Evolutionary conservation across 176 grass and related monocot genomes (phyloP).

Genomic region (Thinopyrum elongatum): DNA sequence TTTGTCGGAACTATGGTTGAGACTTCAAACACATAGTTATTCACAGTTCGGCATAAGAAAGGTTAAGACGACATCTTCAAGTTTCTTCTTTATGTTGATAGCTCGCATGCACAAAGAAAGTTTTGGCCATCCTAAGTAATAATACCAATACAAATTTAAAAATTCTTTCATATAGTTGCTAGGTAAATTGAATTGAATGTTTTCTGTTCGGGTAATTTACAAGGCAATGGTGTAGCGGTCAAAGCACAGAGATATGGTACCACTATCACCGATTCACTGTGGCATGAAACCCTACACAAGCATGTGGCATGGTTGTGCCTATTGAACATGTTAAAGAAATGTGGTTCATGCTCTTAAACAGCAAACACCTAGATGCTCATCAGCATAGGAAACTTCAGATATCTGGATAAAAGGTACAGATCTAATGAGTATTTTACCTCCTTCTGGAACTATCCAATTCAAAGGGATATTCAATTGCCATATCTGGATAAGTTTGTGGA

Average conservation of each 20-base stretch:
- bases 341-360: neutral
- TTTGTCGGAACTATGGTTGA: neutral
- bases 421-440: conserved; percentile 49
- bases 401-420: conserved; percentile 17
- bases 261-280: neutral
- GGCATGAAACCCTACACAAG: neutral
- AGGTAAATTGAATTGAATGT: neutral
- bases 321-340: conserved; percentile 9
- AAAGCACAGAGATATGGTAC: neutral
- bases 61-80: neutral
- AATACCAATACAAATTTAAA: neutral
- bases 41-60: neutral
- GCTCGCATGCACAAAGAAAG: neutral
- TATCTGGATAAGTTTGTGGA: conserved; percentile 90
- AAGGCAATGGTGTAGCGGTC: conserved; percentile 9
- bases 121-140: neutral
- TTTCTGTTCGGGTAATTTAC: neutral
- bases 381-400: neutral
- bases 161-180: neutral
- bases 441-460: conserved; percentile 97
- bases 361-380: neutral
- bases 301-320: neutral
- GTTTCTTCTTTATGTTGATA: neutral
- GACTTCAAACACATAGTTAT: neutral
- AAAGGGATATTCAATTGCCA: conserved; percentile 96